These are phyloP conservation scores for Microdochium paspali DNA, from an alignment of 2,329 filamentous ascomycete genomes.

Conservation along the genomic window DNA sequence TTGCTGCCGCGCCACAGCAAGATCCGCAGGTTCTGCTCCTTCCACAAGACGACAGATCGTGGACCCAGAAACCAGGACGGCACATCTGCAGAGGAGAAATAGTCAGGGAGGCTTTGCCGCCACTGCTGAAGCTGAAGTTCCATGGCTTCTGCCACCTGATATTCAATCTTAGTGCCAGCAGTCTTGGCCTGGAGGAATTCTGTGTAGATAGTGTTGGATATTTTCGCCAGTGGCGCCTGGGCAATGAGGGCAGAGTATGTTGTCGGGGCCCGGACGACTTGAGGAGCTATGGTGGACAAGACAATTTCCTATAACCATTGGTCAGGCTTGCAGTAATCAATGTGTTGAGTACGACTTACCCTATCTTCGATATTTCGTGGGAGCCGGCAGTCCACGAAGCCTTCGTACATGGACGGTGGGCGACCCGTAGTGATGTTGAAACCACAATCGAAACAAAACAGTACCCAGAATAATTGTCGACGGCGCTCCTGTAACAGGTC, in stretches of 20 bases:
- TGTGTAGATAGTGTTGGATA: slow-evolving; percentile 30
- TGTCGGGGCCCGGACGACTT: slow-evolving; percentile 24
- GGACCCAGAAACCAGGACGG: slow-evolving; percentile 24
- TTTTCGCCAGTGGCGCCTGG: slow-evolving; percentile 28
- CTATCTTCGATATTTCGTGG: slow-evolving; percentile 33
- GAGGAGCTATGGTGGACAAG: slow-evolving; percentile 5
- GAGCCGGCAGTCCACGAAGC: slow-evolving; percentile 29
- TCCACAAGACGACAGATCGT: slow-evolving; percentile 28
- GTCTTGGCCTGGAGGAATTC: slow-evolving; percentile 27
- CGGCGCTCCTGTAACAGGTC: slow-evolving; percentile 23
- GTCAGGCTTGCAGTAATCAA: neutral
- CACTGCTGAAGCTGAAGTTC: slow-evolving; percentile 24
- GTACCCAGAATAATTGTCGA: slow-evolving; percentile 25
- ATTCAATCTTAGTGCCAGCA: slow-evolving; percentile 20
- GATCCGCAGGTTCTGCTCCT: slow-evolving; percentile 31
- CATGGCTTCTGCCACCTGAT: slow-evolving; percentile 26
- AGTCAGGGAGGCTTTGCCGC: slow-evolving; percentile 20
- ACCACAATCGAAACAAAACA: slow-evolving; percentile 35
- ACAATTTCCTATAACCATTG: slow-evolving; percentile 1
- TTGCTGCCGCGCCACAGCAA: slow-evolving; percentile 28
- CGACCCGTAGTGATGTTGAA: slow-evolving; percentile 37
- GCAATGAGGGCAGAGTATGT: slow-evolving; percentile 28
- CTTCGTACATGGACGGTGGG: slow-evolving; percentile 28
- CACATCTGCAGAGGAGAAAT: slow-evolving; percentile 19
- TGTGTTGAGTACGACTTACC: neutral